A percentile compares a stretch with the other conserved stretches of the same genome.
Conservation (phyloP, 192 early-diverging fungal species). For the Coemansia sp. region DNA sequence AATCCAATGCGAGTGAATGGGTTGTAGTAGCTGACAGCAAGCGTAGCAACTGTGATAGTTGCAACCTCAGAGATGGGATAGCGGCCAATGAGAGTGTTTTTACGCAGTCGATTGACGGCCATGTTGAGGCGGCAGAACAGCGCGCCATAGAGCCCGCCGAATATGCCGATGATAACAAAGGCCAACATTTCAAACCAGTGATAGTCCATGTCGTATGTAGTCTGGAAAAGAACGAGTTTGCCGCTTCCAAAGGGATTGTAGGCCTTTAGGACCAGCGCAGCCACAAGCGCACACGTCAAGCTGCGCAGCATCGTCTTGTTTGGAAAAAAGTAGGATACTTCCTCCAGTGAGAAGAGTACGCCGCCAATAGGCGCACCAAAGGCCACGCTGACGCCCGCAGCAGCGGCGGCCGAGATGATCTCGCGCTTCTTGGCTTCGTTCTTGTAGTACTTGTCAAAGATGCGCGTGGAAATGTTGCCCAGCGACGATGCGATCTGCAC, state of each 20-base stretch:
- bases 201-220: slow-evolving; percentile 67
- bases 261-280: slow-evolving; percentile 57
- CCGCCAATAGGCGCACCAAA: slow-evolving; percentile 98
- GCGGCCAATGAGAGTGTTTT: slow-evolving; percentile 64
- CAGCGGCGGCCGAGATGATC: slow-evolving; percentile 88
- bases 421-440: slow-evolving; percentile 95
- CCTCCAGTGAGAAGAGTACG: slow-evolving; percentile 91
- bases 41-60: slow-evolving; percentile 68
- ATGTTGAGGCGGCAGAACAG: slow-evolving; percentile 75
- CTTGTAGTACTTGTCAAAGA: slow-evolving; percentile 88
- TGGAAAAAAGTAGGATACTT: slow-evolving; percentile 82
- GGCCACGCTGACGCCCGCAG: slow-evolving; percentile 91
- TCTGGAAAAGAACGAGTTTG: slow-evolving; percentile 61
- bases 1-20: slow-evolving; percentile 83
- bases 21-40: slow-evolving; percentile 73
- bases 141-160: slow-evolving; percentile 82
- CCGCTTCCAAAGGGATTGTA: slow-evolving; percentile 55
- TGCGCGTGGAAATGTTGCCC: slow-evolving; percentile 79
- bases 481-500: slow-evolving; percentile 90
- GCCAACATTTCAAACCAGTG: slow-evolving; percentile 70
- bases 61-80: slow-evolving; percentile 77
- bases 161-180: slow-evolving; percentile 66
- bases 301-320: slow-evolving; percentile 65
- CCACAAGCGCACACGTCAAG: slow-evolving; percentile 68
- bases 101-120: slow-evolving; percentile 68